phyloP scores from a whole-genome alignment of 805 yeast species.

The Spathaspora sp. region DNA sequence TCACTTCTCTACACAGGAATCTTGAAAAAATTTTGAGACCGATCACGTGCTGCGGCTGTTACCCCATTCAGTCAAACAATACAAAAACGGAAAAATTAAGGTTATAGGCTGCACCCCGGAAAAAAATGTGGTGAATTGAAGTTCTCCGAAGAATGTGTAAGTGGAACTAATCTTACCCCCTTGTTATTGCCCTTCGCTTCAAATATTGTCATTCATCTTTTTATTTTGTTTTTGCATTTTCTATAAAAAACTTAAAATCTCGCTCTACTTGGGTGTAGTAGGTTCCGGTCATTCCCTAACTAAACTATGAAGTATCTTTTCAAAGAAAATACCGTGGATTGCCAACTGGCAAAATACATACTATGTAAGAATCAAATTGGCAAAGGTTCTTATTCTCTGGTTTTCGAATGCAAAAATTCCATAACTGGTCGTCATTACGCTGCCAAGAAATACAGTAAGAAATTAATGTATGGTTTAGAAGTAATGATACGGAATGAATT shows the following conservation, averaged over 20 bases:
- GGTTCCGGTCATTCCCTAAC: neutral
- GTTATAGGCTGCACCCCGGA: neutral
- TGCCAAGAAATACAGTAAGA: slow-evolving; percentile 49
- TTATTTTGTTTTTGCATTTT: neutral
- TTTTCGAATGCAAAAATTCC: slow-evolving; percentile 45
- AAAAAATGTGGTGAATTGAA: neutral
- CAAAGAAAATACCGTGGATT: neutral
- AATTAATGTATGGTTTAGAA: slow-evolving; percentile 51
- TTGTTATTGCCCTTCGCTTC: neutral
- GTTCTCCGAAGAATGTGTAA: neutral
- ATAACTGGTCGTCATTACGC: slow-evolving; percentile 46
- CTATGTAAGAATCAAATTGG: slow-evolving; percentile 32
- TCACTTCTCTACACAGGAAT: slow-evolving; percentile 9
- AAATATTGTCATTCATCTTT: neutral
- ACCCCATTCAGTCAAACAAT: too few species aligned
- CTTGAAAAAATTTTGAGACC: neutral
- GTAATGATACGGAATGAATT: slow-evolving; percentile 57
- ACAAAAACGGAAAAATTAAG: too few species aligned
- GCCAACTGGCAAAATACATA: slow-evolving; percentile 19
- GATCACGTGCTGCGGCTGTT: neutral
- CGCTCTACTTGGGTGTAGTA: too few species aligned
- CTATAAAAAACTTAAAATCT: neutral
- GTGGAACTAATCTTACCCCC: neutral
- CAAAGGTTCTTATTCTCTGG: slow-evolving; percentile 48
- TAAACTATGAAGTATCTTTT: neutral